phyloP scores from a whole-genome alignment of 352 stramenopile species.

The Globisporangium mamillatum region DNA sequence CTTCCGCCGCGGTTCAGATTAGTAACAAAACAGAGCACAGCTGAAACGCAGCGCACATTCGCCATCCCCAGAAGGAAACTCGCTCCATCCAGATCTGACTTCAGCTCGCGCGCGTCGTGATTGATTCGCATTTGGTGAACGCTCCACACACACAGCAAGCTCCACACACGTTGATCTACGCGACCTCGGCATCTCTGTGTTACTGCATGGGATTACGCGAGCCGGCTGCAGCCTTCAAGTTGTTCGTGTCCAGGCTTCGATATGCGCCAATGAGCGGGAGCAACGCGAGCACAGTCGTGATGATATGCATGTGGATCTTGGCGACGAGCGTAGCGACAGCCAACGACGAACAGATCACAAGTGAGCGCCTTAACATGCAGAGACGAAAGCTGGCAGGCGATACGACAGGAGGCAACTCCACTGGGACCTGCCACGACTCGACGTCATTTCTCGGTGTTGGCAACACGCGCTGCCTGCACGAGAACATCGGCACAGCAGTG shows the following conservation, averaged over 20 bases:
- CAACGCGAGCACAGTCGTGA: not conserved
- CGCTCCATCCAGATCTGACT: not conserved
- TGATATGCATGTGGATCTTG: not conserved
- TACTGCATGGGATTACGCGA: slow-evolving; percentile 1
- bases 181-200: not conserved
- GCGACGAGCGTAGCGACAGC: not conserved
- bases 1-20: not conserved
- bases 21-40: not conserved
- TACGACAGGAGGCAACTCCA: not conserved
- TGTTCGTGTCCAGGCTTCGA: not conserved
- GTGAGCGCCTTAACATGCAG: not conserved
- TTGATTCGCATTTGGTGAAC: not conserved
- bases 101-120: not conserved
- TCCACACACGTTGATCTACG: not conserved
- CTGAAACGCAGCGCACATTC: too few relatives aligned
- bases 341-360: not conserved
- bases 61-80: not conserved
- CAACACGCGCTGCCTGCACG: slow-evolving; percentile 73
- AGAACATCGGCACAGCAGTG: slow-evolving; percentile 67
- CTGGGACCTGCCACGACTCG: slow-evolving; percentile 40
- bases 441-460: slow-evolving; percentile 77
- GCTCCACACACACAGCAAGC: not conserved
- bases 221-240: not conserved
- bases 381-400: slow-evolving; percentile 2
- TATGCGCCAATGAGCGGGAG: not conserved